A percentile compares a stretch with the other conserved stretches of the same genome.
Conservation (phyloP, 805 yeast species). For the Metschnikowia matae region DNA sequence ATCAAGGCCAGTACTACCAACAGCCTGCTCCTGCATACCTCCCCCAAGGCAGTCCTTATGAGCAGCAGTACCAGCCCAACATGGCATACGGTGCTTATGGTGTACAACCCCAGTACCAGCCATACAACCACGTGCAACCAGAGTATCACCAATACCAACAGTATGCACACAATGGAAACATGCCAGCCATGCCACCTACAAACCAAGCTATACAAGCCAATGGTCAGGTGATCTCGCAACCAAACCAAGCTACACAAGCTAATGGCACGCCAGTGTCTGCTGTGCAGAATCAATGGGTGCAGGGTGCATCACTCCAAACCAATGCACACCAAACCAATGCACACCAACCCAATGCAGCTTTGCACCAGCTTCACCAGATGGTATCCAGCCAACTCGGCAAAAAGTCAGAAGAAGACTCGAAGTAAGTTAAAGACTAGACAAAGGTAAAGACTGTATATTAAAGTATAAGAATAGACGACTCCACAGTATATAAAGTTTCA, state of each 20-base stretch:
- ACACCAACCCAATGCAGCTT: constrained; percentile 7
- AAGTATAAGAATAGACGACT: not conserved
- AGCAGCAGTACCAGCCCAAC: constrained; percentile 12
- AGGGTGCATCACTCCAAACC: not conserved
- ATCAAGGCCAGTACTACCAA: constrained; percentile 5
- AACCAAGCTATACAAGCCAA: too few species aligned
- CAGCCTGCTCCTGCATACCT: constrained; percentile 5
- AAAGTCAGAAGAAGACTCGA: not conserved
- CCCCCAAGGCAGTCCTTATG: constrained; percentile 8
- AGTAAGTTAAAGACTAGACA: not conserved
- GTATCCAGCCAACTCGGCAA: constrained; percentile 14
- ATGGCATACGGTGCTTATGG: not conserved
- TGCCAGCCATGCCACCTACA: not conserved
- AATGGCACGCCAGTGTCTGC: not conserved
- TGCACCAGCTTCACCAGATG: constrained; percentile 18
- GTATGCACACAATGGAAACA: not conserved
- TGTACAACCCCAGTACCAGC: constrained; percentile 10
- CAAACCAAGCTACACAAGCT: not conserved
- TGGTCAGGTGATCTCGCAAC: too few species aligned
- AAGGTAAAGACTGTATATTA: not conserved
- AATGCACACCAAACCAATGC: not conserved
- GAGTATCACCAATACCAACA: constrained; percentile 1
- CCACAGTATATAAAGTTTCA: too few species aligned
- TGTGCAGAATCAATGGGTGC: not conserved
- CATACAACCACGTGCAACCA: constrained; percentile 5